Base-by-base conservation (phyloP, 768 basidiomycete species). In the Daedaleopsis sinensis region DNA sequence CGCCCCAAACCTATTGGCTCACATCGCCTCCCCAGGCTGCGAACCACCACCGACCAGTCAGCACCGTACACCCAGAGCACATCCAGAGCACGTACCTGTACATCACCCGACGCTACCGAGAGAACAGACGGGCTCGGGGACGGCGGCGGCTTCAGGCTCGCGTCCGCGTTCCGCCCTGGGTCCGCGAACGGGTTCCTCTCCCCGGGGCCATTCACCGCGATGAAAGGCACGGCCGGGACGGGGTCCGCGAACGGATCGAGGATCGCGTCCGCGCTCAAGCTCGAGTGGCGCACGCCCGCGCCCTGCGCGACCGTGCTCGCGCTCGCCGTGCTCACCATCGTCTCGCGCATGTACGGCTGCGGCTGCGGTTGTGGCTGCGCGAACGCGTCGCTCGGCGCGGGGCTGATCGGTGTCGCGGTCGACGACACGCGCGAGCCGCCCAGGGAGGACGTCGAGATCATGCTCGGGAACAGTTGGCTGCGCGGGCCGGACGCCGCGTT, bases 11-110 rank as follows among this genome's bases (percentile, higher is more conserved):
- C 39, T 42, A 42, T 11, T 11, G 13, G 11, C 39, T 61, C 23
- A 61, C 60, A 61, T 56, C 13, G 60, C 60, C 23, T 61, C 60
- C 7, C 60, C 60, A 23, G 60, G 60, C 60, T 61, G n/a, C n/a
- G n/a, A 37, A 5, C 12, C 18, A 35, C 9, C 9, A 16, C 21
- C 12, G 15, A 7, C 38, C 35, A 24, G 38, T 53, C 49, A 16
- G 37, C n/a, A 24, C 11, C 2, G 39, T 12, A 12, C 18, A 15
- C 8, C 7, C 10, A 9, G 9, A 24, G 32, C 7, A 1, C 16
- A 42, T 15, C 10, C 21, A 13, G 15, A 35, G 3, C 42, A 61
- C 59, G 19, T 21, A 61, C 59, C 53, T 61, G 36, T 12, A 61
- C 49, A 43, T 56, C 48, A 39, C 49, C 37, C 36, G 57, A 50